Conservation (phyloP, 176 grass and related monocot genomes). For the Chrysopogon serrulatus region DNA sequence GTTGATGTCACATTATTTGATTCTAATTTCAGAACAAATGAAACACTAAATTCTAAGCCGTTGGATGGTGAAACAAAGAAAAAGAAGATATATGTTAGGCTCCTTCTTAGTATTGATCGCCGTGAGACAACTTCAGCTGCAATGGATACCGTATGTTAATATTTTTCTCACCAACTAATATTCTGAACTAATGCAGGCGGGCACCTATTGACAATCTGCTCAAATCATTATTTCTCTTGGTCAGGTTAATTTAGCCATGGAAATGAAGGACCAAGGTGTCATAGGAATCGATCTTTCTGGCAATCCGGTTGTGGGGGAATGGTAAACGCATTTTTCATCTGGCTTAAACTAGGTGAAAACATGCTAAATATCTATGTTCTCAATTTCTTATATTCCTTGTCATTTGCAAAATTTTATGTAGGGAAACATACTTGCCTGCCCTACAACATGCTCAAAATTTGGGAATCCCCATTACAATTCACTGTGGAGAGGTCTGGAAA, state of each 20-base stretch:
- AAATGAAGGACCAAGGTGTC: slow-evolving; percentile 81
- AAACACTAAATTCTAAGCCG: not conserved
- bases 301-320: slow-evolving; percentile 87
- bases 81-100: slow-evolving; percentile 74
- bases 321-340: slow-evolving; percentile 42
- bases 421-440: slow-evolving; percentile 87
- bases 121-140: slow-evolving; percentile 76
- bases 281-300: slow-evolving; percentile 95
- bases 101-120: slow-evolving; percentile 92
- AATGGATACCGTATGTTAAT: slow-evolving; percentile 68
- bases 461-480: slow-evolving; percentile 78
- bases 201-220: not conserved
- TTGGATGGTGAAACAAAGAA: slow-evolving; percentile 27
- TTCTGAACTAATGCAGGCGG: not conserved
- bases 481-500: slow-evolving; percentile 80
- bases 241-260: slow-evolving; percentile 89
- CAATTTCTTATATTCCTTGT: not conserved
- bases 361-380: not conserved
- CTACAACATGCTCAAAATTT: slow-evolving; percentile 74
- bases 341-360: not conserved
- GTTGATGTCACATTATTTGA: slow-evolving; percentile 60
- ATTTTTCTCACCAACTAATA: slow-evolving; percentile 1
- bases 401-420: slow-evolving; percentile 28
- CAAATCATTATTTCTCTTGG: slow-evolving; percentile 3
- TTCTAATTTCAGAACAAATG: slow-evolving; percentile 36